A percentile compares a stretch with the other conserved stretches of the same genome.
These are phyloP conservation scores for Chrysoporthe puriensis DNA, from an alignment of 2,329 filamentous ascomycete genomes.

Conservation along the genomic window DNA sequence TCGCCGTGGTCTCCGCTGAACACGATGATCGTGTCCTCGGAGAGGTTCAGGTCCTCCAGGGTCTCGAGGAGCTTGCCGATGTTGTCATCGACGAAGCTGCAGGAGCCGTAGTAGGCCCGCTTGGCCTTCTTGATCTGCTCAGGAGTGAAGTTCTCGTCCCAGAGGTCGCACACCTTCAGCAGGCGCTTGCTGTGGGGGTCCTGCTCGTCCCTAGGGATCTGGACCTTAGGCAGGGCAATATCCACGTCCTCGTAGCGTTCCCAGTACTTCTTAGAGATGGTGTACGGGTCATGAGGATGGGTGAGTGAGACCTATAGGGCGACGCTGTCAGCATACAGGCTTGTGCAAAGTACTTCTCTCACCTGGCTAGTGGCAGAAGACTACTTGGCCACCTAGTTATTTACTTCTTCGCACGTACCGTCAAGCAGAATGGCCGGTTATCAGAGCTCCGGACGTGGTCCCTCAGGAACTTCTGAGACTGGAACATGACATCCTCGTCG, in stretches of 20 bases:
- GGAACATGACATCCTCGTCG: conserved; percentile 95
- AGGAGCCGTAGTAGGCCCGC: conserved; percentile 88
- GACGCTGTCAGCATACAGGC: conserved; percentile 23
- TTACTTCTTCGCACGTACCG: conserved; percentile 47
- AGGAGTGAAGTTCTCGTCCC: conserved; percentile 80
- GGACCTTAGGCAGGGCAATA: conserved; percentile 79
- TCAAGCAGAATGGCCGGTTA: conserved; percentile 81
- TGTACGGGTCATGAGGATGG: conserved; percentile 93
- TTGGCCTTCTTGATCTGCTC: conserved; percentile 86
- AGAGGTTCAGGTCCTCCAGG: conserved; percentile 77
- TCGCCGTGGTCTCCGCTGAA: conserved; percentile 95
- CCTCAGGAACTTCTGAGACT: conserved; percentile 85
- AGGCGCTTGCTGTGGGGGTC: conserved; percentile 87
- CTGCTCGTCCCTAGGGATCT: conserved; percentile 78
- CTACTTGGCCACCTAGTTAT: not conserved
- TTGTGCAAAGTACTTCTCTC: conserved; percentile 3
- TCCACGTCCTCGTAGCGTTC: conserved; percentile 88
- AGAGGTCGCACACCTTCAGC: conserved; percentile 83
- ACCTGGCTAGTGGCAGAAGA: not conserved
- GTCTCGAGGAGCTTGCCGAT: conserved; percentile 80
- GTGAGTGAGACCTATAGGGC: conserved; percentile 76
- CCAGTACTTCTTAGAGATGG: conserved; percentile 93
- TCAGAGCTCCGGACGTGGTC: conserved; percentile 82
- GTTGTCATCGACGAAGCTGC: conserved; percentile 92
- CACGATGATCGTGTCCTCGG: conserved; percentile 85